Percentiles rank a stretch among this genome's conserved stretches.
These are phyloP conservation scores for Ceriops zippeliana DNA, from an alignment of 345 rosid genomes.

Conservation along the genomic window DNA sequence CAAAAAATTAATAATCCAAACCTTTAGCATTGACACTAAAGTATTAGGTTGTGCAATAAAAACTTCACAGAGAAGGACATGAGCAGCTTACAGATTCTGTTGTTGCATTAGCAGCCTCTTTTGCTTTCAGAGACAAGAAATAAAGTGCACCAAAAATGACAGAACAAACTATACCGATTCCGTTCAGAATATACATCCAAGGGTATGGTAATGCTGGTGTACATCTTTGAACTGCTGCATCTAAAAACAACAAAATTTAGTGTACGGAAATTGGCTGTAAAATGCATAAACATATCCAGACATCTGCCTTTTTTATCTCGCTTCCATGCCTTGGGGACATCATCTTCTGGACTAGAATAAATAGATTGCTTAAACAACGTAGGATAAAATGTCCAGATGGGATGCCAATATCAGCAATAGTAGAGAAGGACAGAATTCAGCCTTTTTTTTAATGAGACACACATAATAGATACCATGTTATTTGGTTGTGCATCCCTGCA, in stretches of 20 bases:
- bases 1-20: not conserved
- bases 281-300: conserved; percentile 27
- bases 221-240: conserved; percentile 31
- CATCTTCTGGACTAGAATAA: conserved; percentile 43
- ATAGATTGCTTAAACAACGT: conserved; percentile 18
- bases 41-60: not conserved
- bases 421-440: not conserved
- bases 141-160: conserved; percentile 84
- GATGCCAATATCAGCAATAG: not conserved
- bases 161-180: conserved; percentile 66
- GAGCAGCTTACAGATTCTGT: conserved; percentile 60
- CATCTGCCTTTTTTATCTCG: conserved; percentile 47
- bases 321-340: conserved; percentile 29
- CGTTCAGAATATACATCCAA: conserved; percentile 61
- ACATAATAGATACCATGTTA: not conserved
- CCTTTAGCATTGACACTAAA: not conserved
- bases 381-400: not conserved
- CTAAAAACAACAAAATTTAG: conserved; percentile 1
- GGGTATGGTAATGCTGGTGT: conserved; percentile 41
- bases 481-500: not conserved
- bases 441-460: not conserved
- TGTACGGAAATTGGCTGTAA: conserved; percentile 9
- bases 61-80: not conserved
- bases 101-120: conserved; percentile 44
- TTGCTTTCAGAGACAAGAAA: conserved; percentile 63